Evolutionary conservation across 208 protist species (phyloP).

Genomic region (Naegleria gruberi): DNA sequence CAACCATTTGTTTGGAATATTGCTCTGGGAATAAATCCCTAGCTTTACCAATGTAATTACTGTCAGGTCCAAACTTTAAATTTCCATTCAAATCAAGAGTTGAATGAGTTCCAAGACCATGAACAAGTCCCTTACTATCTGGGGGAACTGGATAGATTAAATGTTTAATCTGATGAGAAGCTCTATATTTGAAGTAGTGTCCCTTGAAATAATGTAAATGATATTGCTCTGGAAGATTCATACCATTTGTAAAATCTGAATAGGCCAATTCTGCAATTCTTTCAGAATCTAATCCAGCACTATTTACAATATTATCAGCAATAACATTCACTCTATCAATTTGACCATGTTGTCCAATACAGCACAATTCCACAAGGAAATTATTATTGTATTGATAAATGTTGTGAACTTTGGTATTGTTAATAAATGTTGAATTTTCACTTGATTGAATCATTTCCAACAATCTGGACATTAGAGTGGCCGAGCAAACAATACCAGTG

Average conservation of each 20-base stretch:
- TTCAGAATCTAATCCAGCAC: not conserved
- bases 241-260: not conserved
- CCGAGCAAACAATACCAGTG: conserved; percentile 46
- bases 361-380: not conserved
- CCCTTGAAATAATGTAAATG: not conserved
- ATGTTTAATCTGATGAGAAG: not conserved
- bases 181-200: not conserved
- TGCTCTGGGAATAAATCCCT: not conserved
- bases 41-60: not conserved
- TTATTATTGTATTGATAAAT: not conserved
- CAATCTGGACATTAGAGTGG: not conserved
- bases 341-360: not conserved
- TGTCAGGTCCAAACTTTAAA: not conserved
- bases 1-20: too few relatives aligned
- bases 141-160: conserved; percentile 6
- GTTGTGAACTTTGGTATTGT: not conserved
- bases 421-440: too few relatives aligned
- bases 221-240: not conserved
- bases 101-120: conserved; percentile 5
- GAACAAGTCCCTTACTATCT: not conserved
- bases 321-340: not conserved
- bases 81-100: conserved; percentile 8
- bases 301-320: not conserved
- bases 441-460: not conserved
- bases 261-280: not conserved